Evolutionary conservation across 2,329 filamentous ascomycete species (phyloP).

Genomic region (Aureobasidium lini): DNA sequence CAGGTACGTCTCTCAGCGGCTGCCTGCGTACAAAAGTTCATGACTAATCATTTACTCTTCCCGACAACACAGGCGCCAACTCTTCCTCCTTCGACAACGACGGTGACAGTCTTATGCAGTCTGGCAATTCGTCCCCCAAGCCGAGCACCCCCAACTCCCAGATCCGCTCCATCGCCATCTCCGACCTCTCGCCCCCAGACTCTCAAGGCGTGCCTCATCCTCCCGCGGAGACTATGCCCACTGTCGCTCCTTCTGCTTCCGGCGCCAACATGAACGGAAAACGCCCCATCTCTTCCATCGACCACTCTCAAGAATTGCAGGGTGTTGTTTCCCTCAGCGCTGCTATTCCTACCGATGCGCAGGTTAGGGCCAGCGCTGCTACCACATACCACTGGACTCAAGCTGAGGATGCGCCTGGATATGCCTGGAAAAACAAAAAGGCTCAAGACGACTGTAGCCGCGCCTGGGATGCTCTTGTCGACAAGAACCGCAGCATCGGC

Average conservation of each 20-base stretch:
- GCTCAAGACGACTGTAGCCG: constrained; percentile 48
- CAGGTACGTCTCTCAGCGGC: not conserved
- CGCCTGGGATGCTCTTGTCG: constrained; percentile 42
- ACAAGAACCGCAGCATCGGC: constrained; percentile 36
- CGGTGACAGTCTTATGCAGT: constrained; percentile 51
- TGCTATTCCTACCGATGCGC: not conserved
- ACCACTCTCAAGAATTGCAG: constrained; percentile 22
- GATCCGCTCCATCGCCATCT: constrained; percentile 22
- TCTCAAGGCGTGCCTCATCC: constrained; percentile 35
- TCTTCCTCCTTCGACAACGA: constrained; percentile 34
- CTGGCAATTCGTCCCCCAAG: constrained; percentile 33
- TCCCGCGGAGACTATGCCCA: constrained; percentile 11
- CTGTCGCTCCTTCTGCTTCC: constrained; percentile 19
- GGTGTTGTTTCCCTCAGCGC: not conserved
- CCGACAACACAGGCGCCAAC: constrained; percentile 2
- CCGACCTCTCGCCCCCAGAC: constrained; percentile 49
- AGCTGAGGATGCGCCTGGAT: constrained; percentile 39
- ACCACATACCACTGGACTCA: constrained; percentile 29
- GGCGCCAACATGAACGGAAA: constrained; percentile 32
- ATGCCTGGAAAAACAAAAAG: constrained; percentile 50
- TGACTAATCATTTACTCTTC: constrained; percentile 8
- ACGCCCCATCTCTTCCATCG: constrained; percentile 28
- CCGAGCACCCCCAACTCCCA: constrained; percentile 32
- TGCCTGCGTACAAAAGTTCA: not conserved
- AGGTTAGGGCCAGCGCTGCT: constrained; percentile 22